Evolutionary conservation across 2,329 filamentous ascomycete species (phyloP).

Genomic region (Podosphaera leucotricha): DNA sequence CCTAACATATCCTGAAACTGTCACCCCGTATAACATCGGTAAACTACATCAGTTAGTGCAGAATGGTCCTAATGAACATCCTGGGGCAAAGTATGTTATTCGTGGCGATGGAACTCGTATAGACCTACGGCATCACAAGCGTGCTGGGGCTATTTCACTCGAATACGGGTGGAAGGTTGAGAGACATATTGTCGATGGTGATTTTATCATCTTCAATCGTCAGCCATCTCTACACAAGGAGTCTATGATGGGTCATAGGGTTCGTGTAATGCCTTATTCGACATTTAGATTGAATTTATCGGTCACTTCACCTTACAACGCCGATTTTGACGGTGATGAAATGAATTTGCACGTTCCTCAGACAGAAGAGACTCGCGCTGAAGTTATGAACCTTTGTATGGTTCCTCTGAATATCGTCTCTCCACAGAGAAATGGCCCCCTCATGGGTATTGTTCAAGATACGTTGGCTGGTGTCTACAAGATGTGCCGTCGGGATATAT

Average conservation of each 20-base stretch:
- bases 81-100: constrained; percentile 90
- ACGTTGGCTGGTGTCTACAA: constrained; percentile 94
- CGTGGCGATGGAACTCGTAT: constrained; percentile 83
- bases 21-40: constrained; percentile 93
- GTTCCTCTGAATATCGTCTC: constrained; percentile 98
- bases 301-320: constrained; percentile 96
- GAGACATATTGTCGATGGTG: constrained; percentile 82
- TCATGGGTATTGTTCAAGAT: constrained; percentile 99
- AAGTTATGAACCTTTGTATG: constrained; percentile 84
- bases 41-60: constrained; percentile 74
- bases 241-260: constrained; percentile 98
- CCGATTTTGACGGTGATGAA: constrained; percentile 98
- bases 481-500: constrained; percentile 77
- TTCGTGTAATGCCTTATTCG: constrained; percentile 95
- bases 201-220: constrained; percentile 99
- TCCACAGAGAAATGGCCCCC: constrained; percentile 80
- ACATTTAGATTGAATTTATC: constrained; percentile 96
- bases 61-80: constrained; percentile 85
- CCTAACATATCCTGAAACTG: constrained; percentile 87
- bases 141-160: constrained; percentile 56
- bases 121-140: constrained; percentile 80
- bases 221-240: constrained; percentile 98
- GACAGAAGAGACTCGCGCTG: constrained; percentile 85
- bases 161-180: constrained; percentile 99
- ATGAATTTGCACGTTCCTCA: constrained; percentile 99